phyloP scores from a whole-genome alignment of 2,329 filamentous ascomycete genomes.

The Cladosporium halotolerans region DNA sequence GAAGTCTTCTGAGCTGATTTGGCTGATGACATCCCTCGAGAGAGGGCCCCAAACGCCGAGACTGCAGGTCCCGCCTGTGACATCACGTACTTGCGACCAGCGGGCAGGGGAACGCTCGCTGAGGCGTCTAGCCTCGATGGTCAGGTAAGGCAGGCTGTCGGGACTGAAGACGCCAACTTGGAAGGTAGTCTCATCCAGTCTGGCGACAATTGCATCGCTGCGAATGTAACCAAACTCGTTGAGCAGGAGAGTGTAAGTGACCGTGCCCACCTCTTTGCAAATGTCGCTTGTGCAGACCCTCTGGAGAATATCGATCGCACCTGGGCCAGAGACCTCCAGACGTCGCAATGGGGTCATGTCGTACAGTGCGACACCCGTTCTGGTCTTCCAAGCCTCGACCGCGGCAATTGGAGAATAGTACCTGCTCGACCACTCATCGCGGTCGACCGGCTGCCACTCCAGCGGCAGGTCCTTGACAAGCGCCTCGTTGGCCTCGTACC shows the following conservation, averaged over 20 bases:
- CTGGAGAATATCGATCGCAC: conserved; percentile 50
- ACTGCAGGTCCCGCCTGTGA: conserved; percentile 55
- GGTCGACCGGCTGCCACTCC: conserved; percentile 49
- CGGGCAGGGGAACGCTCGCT: conserved; percentile 34
- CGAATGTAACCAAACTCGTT: conserved; percentile 48
- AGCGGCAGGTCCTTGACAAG: conserved; percentile 48
- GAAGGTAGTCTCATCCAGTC: conserved; percentile 45
- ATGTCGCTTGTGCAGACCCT: conserved; percentile 48
- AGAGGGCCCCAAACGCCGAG: conserved; percentile 59
- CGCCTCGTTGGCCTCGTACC: conserved; percentile 53
- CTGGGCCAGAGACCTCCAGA: conserved; percentile 53
- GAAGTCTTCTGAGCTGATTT: conserved; percentile 43
- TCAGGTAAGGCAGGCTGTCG: conserved; percentile 49
- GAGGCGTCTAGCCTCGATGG: conserved; percentile 48
- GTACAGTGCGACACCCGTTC: conserved; percentile 56
- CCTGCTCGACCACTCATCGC: conserved; percentile 53
- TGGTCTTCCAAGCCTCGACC: conserved; percentile 59
- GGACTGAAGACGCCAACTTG: conserved; percentile 54
- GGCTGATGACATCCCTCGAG: conserved; percentile 46
- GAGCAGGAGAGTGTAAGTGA: conserved; percentile 54
- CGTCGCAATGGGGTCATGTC: conserved; percentile 57
- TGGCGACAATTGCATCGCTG: conserved; percentile 53
- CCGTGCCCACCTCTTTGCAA: conserved; percentile 40
- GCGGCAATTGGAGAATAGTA: conserved; percentile 55
- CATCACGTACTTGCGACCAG: conserved; percentile 50